Evolutionary conservation across 768 basidiomycete genomes (phyloP), one percentile per base, ranked within the genome.

Genomic region (Baorangia bicolor): DNA sequence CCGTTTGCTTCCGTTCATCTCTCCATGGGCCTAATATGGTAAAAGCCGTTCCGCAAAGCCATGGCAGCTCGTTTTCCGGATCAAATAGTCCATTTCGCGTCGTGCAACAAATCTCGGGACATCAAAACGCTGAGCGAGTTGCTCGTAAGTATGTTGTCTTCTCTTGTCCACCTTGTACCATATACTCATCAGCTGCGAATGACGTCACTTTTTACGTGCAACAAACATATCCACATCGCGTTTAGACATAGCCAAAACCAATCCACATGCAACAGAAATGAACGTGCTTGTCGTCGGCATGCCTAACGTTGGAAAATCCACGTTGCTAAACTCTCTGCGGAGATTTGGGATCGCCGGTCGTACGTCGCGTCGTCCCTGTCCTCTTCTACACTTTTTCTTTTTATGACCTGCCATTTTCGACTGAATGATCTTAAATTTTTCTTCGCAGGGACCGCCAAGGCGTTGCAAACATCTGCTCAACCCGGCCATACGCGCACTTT

Each of bases 241-340:
- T 57, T 16, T 46, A 92, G 90, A 83, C 63, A 80, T 91, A 62
- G 88, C 90, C 31, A 84, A 83, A 64, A 76, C 78, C 39, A 81
- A 86, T 67, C 84, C 84, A 48, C 82, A 90, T 59, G 80, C 84
- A 44, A 83, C 85, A 63, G 90, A 90, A 68, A 74, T 92, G 61
- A 94, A 94, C 64, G 88, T 98, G 8, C 80, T 98, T 3, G 93
- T 98, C 23, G 87, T 97, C 55, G 97, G 97, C 23, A 98, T 99
- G 96, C 97, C 97, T 18, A 98, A 98, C 70, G 94, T 98, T 44
- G 96, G 96, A 39, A 98, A 99, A 75, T 98, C 95, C 14, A 95
- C 92, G 3, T 73, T 98, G 48, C 77, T 99, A 13, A 99, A 99
- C 67, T 85, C 93, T 1, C 79, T 99, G 27, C 83, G 96, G 40